These are phyloP conservation scores for Ramularia endophylla DNA, from an alignment of 2,329 filamentous ascomycete species.

Conservation along the genomic window DNA sequence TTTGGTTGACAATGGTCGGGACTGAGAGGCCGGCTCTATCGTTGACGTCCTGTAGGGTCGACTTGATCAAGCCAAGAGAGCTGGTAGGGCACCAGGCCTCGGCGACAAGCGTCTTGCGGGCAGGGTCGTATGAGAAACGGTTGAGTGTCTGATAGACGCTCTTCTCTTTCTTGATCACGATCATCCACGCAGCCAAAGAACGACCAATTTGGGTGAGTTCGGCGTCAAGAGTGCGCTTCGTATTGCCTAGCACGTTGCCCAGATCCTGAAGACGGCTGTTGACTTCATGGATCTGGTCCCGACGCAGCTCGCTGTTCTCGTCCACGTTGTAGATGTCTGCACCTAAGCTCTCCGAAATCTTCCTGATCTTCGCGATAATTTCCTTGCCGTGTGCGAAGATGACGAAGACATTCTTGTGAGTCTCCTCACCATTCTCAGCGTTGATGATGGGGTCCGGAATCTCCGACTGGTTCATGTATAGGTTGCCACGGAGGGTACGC, in stretches of 20 bases:
- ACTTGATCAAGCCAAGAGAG: slow-evolving; percentile 80
- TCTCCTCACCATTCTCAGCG: slow-evolving; percentile 82
- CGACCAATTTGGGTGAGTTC: slow-evolving; percentile 92
- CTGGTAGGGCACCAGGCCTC: slow-evolving; percentile 97
- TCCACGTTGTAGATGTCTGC: slow-evolving; percentile 96
- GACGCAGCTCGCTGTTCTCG: slow-evolving; percentile 90
- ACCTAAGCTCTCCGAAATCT: slow-evolving; percentile 96
- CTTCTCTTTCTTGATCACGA: slow-evolving; percentile 97
- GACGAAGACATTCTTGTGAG: slow-evolving; percentile 98
- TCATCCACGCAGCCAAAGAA: slow-evolving; percentile 92
- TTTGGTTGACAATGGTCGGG: slow-evolving; percentile 97
- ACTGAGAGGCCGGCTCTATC: slow-evolving; percentile 94
- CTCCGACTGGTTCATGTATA: slow-evolving; percentile 99
- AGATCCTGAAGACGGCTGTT: slow-evolving; percentile 90
- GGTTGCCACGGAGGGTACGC: slow-evolving; percentile 92
- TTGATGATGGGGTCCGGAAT: slow-evolving; percentile 91
- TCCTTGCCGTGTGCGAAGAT: slow-evolving; percentile 99
- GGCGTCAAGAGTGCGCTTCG: slow-evolving; percentile 85
- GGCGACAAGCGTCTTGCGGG: slow-evolving; percentile 91
- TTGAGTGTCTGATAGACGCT: slow-evolving; percentile 94
- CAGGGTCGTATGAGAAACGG: slow-evolving; percentile 92
- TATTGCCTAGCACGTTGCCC: slow-evolving; percentile 87
- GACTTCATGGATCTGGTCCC: slow-evolving; percentile 96
- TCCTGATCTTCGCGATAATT: slow-evolving; percentile 96
- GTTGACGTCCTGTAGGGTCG: slow-evolving; percentile 92